phyloP scores from a whole-genome alignment of 768 basidiomycete genomes.

The Coprinellus micaceus region DNA sequence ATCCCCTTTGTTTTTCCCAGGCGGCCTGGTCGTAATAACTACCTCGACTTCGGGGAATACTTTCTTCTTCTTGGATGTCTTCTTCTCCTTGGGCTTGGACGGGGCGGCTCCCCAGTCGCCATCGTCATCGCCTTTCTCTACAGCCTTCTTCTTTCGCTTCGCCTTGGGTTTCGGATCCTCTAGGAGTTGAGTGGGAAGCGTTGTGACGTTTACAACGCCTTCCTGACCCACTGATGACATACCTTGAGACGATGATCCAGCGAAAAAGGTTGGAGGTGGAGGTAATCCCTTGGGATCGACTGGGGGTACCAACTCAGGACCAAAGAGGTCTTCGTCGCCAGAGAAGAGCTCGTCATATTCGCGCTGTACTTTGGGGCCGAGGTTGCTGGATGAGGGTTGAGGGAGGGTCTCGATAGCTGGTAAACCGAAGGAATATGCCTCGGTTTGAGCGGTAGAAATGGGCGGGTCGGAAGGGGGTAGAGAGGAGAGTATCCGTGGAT shows the following conservation, averaged over 20 bases:
- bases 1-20: not conserved
- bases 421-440: conserved; percentile 14
- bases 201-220: conserved; percentile 27
- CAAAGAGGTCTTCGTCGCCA: conserved; percentile 7
- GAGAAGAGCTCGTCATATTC: conserved; percentile 28
- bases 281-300: conserved; percentile 13
- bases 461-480: conserved; percentile 36
- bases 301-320: not conserved
- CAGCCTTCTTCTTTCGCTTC: conserved; percentile 4
- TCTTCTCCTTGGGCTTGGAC: conserved; percentile 17
- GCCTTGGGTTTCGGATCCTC: not conserved
- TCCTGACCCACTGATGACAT: not conserved
- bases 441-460: conserved; percentile 23
- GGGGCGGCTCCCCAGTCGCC: not conserved
- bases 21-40: conserved; percentile 19
- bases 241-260: conserved; percentile 36
- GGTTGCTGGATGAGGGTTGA: conserved; percentile 23
- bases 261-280: conserved; percentile 45
- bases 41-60: conserved; percentile 22
- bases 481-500: conserved; percentile 15
- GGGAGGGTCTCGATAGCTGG: conserved; percentile 36
- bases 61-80: conserved; percentile 28
- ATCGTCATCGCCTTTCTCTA: not conserved
- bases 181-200: conserved; percentile 20
- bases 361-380: conserved; percentile 19